A percentile compares a stretch with the other conserved stretches of the same genome.
These are phyloP conservation scores for Syzygium jambos DNA, from an alignment of 345 rosid genomes.

Conservation along the genomic window DNA sequence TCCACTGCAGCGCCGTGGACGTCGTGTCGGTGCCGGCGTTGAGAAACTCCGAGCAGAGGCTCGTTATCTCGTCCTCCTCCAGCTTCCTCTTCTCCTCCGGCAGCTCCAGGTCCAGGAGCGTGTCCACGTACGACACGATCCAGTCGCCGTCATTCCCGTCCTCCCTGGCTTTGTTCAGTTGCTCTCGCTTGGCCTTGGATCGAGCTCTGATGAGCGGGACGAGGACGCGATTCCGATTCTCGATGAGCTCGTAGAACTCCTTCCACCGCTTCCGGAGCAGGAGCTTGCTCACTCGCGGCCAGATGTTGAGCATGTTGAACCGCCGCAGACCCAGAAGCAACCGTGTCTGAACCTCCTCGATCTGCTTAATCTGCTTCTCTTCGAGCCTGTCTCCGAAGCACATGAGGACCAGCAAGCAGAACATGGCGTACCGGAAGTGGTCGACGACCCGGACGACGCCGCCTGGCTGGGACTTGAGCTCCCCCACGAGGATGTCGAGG, in stretches of 20 bases:
- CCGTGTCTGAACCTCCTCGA: not conserved
- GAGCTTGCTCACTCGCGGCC: not conserved
- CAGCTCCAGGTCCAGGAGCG: not conserved
- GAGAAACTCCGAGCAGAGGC: conserved; percentile 9
- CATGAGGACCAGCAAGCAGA: not conserved
- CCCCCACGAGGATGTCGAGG: not conserved
- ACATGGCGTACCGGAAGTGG: conserved; percentile 1
- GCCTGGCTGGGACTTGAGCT: not conserved
- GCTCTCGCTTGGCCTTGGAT: not conserved
- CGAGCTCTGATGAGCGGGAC: not conserved
- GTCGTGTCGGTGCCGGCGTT: conserved; percentile 8
- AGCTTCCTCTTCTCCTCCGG: conserved; percentile 1
- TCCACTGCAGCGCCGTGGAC: conserved; percentile 9
- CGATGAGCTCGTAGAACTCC: not conserved
- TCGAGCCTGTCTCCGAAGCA: not conserved
- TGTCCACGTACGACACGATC: not conserved
- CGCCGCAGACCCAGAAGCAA: not conserved
- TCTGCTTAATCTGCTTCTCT: not conserved
- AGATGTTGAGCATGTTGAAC: not conserved
- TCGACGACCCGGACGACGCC: not conserved
- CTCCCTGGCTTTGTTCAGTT: not conserved
- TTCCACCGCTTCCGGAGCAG: not conserved
- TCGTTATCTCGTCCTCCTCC: not conserved
- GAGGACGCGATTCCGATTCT: not conserved
- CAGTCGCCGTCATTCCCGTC: not conserved